Evolutionary conservation across 2,329 filamentous ascomycete genomes (phyloP).

Genomic region (Apiospora phragmitis): DNA sequence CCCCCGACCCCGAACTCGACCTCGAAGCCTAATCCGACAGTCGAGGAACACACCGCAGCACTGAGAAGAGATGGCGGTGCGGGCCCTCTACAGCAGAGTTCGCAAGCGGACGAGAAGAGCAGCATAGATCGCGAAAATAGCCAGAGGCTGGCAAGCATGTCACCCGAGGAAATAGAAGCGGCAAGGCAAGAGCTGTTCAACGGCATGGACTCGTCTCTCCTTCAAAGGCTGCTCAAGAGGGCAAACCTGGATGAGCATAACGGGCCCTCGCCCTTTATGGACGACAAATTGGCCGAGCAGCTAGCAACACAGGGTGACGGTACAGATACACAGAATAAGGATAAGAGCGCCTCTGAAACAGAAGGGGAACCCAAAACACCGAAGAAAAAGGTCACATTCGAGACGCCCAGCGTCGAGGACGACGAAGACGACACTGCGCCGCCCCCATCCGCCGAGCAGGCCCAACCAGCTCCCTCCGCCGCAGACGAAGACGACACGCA

Average conservation of each 20-base stretch:
- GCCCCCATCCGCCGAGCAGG: neutral
- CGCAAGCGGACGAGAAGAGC: slow-evolving; percentile 60
- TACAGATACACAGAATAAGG: slow-evolving; percentile 31
- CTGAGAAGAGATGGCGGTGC: slow-evolving; percentile 6
- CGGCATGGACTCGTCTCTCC: slow-evolving; percentile 71
- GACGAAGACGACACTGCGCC: neutral
- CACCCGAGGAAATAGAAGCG: slow-evolving; percentile 74
- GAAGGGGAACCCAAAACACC: neutral
- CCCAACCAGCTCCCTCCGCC: slow-evolving; percentile 11
- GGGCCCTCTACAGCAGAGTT: slow-evolving; percentile 17
- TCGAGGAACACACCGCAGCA: neutral
- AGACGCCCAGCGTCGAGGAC: neutral
- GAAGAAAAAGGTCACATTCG: slow-evolving; percentile 3
- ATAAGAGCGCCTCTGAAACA: slow-evolving; percentile 3
- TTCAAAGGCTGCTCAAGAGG: slow-evolving; percentile 74
- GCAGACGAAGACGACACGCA: slow-evolving; percentile 33
- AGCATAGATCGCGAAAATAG: slow-evolving; percentile 84
- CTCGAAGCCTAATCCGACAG: neutral
- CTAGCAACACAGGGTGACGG: slow-evolving; percentile 30
- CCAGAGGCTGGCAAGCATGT: slow-evolving; percentile 74
- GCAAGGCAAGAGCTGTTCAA: slow-evolving; percentile 79
- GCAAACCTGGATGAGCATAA: slow-evolving; percentile 70
- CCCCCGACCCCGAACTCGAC: neutral
- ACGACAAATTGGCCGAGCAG: slow-evolving; percentile 7
- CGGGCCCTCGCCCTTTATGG: slow-evolving; percentile 43